phyloP scores from a whole-genome alignment of 805 yeast species.

The Myxozyma geophila region DNA sequence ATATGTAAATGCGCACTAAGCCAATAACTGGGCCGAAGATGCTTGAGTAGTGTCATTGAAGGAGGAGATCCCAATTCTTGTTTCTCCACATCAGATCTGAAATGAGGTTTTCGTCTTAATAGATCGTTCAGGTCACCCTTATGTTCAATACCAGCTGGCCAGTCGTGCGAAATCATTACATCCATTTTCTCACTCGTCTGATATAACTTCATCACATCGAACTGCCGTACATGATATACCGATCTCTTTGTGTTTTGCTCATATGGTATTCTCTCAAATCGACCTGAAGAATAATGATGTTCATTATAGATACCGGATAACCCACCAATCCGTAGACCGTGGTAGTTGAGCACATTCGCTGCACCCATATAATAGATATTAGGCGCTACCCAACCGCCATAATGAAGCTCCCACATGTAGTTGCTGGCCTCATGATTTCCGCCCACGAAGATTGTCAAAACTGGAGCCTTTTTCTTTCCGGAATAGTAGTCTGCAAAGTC shows the following conservation, averaged over 20 bases:
- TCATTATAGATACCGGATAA: slow-evolving; percentile 80
- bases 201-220: slow-evolving; percentile 59
- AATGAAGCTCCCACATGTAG: slow-evolving; percentile 68
- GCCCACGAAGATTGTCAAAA: slow-evolving; percentile 81
- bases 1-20: slow-evolving; percentile 89
- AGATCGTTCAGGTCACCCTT: slow-evolving; percentile 63
- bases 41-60: slow-evolving; percentile 57
- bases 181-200: slow-evolving; percentile 53
- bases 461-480: slow-evolving; percentile 67
- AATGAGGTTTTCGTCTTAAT: slow-evolving; percentile 65
- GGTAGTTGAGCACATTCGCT: slow-evolving; percentile 71
- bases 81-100: slow-evolving; percentile 62
- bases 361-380: slow-evolving; percentile 84
- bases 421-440: slow-evolving; percentile 95
- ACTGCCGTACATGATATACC: slow-evolving; percentile 73
- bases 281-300: slow-evolving; percentile 52
- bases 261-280: slow-evolving; percentile 57
- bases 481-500: slow-evolving; percentile 77
- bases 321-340: slow-evolving; percentile 79
- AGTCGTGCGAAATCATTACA: slow-evolving; percentile 81
- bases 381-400: slow-evolving; percentile 94
- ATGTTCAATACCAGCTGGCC: slow-evolving; percentile 83
- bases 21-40: slow-evolving; percentile 74
- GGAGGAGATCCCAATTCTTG: slow-evolving; percentile 75
- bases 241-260: slow-evolving; percentile 55